Evolutionary conservation across 2,329 filamentous ascomycete species (phyloP).

Genomic region (Fusarium tuaranense): DNA sequence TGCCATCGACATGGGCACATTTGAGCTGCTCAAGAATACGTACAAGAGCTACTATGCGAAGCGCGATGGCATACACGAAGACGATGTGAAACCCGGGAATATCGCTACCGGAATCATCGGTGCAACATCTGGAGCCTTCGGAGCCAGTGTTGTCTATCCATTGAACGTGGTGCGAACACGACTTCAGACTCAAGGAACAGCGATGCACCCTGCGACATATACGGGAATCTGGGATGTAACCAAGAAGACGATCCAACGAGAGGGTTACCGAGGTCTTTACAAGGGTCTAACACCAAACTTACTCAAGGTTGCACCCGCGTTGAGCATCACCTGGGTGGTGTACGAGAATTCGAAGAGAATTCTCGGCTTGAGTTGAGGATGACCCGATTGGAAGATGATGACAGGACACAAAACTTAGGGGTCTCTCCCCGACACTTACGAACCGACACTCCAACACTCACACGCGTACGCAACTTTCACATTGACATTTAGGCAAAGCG

Average conservation of each 20-base stretch:
- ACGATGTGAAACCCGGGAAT: constrained; percentile 84
- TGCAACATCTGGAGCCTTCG: constrained; percentile 89
- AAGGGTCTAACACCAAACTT: constrained; percentile 96
- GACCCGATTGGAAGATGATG: neutral
- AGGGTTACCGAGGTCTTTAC: constrained; percentile 89
- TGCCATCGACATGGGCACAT: constrained; percentile 95
- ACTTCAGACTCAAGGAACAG: constrained; percentile 92
- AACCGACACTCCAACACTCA: constrained; percentile 27
- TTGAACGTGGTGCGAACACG: constrained; percentile 93
- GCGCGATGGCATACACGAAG: constrained; percentile 78
- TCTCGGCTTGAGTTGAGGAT: constrained; percentile 62
- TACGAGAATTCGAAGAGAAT: constrained; percentile 90
- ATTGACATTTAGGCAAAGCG: constrained; percentile 44
- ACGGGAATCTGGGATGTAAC: constrained; percentile 92
- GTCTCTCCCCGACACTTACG: neutral
- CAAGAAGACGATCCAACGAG: constrained; percentile 81
- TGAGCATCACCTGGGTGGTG: constrained; percentile 94
- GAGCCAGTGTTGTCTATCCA: constrained; percentile 94
- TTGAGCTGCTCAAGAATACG: constrained; percentile 87
- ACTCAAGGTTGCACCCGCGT: constrained; percentile 93
- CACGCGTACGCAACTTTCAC: constrained; percentile 29
- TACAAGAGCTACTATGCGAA: constrained; percentile 79
- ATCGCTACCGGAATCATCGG: constrained; percentile 90
- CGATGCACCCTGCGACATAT: constrained; percentile 91
- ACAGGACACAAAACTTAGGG: constrained; percentile 4